These are phyloP conservation scores for Fomitopsis serialis DNA, from an alignment of 768 basidiomycete genomes.

Conservation along the genomic window DNA sequence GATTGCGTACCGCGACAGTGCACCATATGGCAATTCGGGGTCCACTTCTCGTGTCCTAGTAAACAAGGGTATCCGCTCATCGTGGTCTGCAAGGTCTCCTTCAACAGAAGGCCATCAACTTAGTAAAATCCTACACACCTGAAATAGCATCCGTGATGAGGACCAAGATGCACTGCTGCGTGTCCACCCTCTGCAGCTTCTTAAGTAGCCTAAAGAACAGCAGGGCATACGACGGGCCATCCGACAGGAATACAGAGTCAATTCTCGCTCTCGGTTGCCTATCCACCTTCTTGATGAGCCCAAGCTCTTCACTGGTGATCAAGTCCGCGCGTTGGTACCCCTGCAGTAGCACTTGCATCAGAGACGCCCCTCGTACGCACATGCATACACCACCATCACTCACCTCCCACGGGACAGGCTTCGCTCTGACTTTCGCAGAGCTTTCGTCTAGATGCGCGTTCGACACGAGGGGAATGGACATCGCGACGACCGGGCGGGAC, in stretches of 20 bases:
- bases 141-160: conserved; percentile 84
- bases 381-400: conserved; percentile 8
- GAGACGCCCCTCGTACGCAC: not conserved
- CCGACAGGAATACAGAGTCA: conserved; percentile 75
- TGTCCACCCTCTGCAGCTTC: conserved; percentile 78
- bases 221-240: conserved; percentile 78
- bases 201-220: conserved; percentile 89
- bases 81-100: too few species aligned
- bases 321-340: conserved; percentile 93
- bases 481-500: conserved; percentile 19
- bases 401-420: conserved; percentile 97
- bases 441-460: conserved; percentile 83
- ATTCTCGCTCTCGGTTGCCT: conserved; percentile 68
- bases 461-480: conserved; percentile 75
- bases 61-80: conserved; percentile 80
- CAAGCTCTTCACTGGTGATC: conserved; percentile 81
- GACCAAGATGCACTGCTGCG: conserved; percentile 82
- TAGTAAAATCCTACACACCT: conserved; percentile 40
- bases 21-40: conserved; percentile 74
- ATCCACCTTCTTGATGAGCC: conserved; percentile 86
- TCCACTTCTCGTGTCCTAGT: conserved; percentile 55
- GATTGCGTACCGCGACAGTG: conserved; percentile 62
- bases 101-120: too few species aligned
- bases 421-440: conserved; percentile 82
- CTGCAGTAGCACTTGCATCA: conserved; percentile 40